Conservation (phyloP, 108 stramenopile species). For the Bacterosira constricta region DNA sequence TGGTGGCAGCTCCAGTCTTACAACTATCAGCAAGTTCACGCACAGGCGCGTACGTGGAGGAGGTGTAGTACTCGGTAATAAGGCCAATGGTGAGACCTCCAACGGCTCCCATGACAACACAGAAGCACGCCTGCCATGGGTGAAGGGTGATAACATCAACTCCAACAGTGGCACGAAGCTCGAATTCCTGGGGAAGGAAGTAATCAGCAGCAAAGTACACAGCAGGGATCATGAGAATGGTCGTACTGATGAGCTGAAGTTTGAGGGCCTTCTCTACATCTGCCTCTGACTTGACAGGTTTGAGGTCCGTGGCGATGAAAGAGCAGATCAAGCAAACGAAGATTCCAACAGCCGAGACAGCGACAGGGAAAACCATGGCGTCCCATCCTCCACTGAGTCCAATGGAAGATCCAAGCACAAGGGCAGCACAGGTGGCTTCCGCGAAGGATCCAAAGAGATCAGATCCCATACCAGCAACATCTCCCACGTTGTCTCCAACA, state of each 20-base stretch:
- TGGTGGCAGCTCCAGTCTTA: constrained; percentile 98
- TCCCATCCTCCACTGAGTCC: constrained; percentile 89
- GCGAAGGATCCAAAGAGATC: constrained; percentile 99
- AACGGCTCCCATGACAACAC: constrained; percentile 91
- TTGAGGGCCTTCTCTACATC: constrained; percentile 93
- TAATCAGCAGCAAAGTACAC: constrained; percentile 77
- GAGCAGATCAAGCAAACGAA: constrained; percentile 95
- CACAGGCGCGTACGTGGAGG: constrained; percentile 93
- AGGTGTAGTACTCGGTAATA: constrained; percentile 99
- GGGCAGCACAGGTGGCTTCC: constrained; percentile 96
- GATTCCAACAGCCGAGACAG: constrained; percentile 93
- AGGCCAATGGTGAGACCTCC: constrained; percentile 97
- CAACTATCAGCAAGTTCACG: constrained; percentile 93
- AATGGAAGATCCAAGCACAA: constrained; percentile 92
- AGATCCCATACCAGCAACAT: constrained; percentile 98
- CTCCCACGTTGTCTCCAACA: constrained; percentile 99
- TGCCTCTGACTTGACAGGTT: constrained; percentile 84
- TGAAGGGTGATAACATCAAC: constrained; percentile 56
- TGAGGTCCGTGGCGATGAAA: constrained; percentile 95
- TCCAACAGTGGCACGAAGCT: constrained; percentile 67
- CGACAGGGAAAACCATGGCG: constrained; percentile 96
- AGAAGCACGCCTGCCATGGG: constrained; percentile 67
- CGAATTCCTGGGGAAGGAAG: constrained; percentile 86
- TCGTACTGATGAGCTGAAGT: constrained; percentile 96
- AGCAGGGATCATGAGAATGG: constrained; percentile 92